These are phyloP conservation scores for Diaporthe batatas DNA, from an alignment of 2,329 filamentous ascomycete genomes.

Conservation along the genomic window DNA sequence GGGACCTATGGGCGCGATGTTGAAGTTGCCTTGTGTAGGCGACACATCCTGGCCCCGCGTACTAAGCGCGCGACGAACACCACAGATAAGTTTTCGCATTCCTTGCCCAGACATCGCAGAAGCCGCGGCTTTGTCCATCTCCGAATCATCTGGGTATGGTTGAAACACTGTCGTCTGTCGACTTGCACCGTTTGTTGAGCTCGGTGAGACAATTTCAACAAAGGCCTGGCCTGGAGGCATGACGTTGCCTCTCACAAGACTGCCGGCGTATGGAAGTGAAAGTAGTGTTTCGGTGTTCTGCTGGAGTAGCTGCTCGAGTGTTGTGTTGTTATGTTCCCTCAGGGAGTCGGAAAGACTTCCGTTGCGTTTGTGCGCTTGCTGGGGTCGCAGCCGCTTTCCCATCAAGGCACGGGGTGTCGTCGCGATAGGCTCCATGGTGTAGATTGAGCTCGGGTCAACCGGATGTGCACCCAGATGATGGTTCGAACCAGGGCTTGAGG, in stretches of 20 bases:
- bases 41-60: slow-evolving; percentile 63
- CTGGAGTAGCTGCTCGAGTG: slow-evolving; percentile 61
- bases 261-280: slow-evolving; percentile 79
- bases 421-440: slow-evolving; percentile 66
- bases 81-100: slow-evolving; percentile 88
- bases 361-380: slow-evolving; percentile 79
- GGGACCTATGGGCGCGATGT: slow-evolving; percentile 63
- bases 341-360: slow-evolving; percentile 90
- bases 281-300: slow-evolving; percentile 71
- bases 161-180: slow-evolving; percentile 68
- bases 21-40: slow-evolving; percentile 61
- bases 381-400: slow-evolving; percentile 71
- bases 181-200: slow-evolving; percentile 58
- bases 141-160: slow-evolving; percentile 52
- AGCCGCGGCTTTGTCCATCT: slow-evolving; percentile 60
- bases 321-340: slow-evolving; percentile 70
- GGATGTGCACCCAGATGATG: slow-evolving; percentile 68
- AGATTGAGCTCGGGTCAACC: slow-evolving; percentile 63
- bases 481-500: slow-evolving; percentile 55
- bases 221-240: slow-evolving; percentile 86
- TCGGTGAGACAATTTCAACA: slow-evolving; percentile 74
- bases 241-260: slow-evolving; percentile 87
- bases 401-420: slow-evolving; percentile 69
- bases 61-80: slow-evolving; percentile 85
- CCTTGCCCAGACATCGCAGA: slow-evolving; percentile 78